These are phyloP conservation scores for Claviceps arundinis DNA, from an alignment of 2,329 filamentous ascomycete genomes.

Conservation along the genomic window DNA sequence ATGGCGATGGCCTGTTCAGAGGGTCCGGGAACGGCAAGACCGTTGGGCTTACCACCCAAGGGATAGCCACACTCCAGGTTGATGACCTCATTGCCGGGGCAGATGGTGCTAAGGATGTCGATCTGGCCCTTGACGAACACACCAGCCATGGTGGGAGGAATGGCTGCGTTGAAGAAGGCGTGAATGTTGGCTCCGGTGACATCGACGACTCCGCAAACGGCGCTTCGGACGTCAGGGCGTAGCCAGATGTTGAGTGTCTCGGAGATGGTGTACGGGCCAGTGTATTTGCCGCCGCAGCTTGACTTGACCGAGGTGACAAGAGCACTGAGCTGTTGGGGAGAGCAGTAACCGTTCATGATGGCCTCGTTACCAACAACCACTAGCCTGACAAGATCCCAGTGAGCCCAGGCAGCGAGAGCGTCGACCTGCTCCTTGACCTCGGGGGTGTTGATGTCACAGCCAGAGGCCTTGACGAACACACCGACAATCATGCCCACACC, in stretches of 20 bases:
- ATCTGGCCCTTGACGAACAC: conserved; percentile 65
- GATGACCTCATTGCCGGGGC: conserved; percentile 58
- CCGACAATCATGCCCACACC: conserved; percentile 74
- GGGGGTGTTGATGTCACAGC: conserved; percentile 42
- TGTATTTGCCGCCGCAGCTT: conserved; percentile 56
- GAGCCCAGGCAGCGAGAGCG: conserved; percentile 56
- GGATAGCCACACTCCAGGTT: conserved; percentile 93
- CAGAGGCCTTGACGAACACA: conserved; percentile 63
- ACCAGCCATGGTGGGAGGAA: conserved; percentile 53
- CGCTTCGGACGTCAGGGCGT: conserved; percentile 38
- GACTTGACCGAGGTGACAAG: conserved; percentile 58
- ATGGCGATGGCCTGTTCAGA: conserved; percentile 61
- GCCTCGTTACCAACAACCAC: conserved; percentile 87
- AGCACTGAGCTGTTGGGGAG: conserved; percentile 46
- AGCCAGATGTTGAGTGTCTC: conserved; percentile 75
- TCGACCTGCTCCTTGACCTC: conserved; percentile 61
- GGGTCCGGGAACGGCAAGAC: conserved; percentile 52
- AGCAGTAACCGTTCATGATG: conserved; percentile 60
- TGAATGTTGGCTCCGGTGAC: conserved; percentile 79
- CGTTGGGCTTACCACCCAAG: conserved; percentile 54
- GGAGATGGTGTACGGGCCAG: conserved; percentile 65
- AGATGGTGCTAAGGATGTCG: conserved; percentile 54
- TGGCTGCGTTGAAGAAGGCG: conserved; percentile 77
- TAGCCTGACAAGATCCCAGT: conserved; percentile 66
- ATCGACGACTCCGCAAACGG: conserved; percentile 63